phyloP scores from a whole-genome alignment of 495 filamentous ascomycete species.

The Penicillium pancosmium region DNA sequence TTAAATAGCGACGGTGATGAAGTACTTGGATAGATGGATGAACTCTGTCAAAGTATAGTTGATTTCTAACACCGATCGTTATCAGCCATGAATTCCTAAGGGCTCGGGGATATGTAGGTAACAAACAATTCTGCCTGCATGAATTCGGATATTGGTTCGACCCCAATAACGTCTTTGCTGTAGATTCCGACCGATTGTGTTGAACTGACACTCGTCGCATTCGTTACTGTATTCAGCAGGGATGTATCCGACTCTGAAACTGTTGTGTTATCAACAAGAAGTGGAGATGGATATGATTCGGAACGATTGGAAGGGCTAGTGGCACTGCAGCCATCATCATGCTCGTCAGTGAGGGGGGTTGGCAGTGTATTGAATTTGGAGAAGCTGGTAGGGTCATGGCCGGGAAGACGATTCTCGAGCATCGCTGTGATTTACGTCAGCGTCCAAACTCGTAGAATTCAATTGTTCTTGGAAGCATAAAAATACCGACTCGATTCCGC shows the following conservation, averaged over 20 bases:
- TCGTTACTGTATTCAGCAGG: background rate
- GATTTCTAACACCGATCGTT: constrained; percentile 26
- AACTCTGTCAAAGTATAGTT: constrained; percentile 40
- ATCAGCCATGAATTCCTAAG: background rate
- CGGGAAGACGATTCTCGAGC: constrained; percentile 6
- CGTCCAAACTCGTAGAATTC: background rate
- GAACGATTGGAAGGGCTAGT: background rate
- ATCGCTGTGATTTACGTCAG: background rate
- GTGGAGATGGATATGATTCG: background rate
- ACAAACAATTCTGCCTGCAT: constrained; percentile 17
- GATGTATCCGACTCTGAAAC: background rate
- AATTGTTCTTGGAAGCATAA: background rate
- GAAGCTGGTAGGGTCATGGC: background rate
- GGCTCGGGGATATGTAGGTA: background rate
- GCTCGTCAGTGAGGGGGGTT: background rate
- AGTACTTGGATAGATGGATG: constrained; percentile 33
- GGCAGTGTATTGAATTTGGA: background rate
- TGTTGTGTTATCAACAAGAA: background rate
- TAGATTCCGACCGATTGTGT: background rate
- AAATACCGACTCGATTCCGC: constrained; percentile 10
- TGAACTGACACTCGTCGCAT: background rate
- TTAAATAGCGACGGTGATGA: constrained; percentile 28
- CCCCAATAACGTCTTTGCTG: background rate
- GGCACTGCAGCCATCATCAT: constrained; percentile 1
- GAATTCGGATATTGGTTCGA: background rate